Evolutionary conservation across 1,284 basidiomycete species (phyloP), one percentile per base, ranked within the genome.

Genomic region (Pseudozyma hubeiensis): DNA sequence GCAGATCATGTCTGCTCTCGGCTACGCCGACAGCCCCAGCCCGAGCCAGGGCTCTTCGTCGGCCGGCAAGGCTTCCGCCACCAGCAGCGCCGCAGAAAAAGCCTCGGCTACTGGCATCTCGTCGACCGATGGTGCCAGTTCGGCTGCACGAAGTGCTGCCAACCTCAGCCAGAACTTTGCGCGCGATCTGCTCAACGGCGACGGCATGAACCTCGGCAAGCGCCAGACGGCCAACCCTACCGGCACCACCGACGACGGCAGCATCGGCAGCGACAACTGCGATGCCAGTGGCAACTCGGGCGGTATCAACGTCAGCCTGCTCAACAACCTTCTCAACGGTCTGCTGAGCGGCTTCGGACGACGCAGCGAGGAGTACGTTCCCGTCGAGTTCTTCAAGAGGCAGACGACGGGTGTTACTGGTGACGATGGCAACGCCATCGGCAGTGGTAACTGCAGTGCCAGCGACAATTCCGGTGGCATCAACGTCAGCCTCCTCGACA

Each of bases 241-340:
- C 7, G 51, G 51, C 34, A 30, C 51, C 14, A 31, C 51, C 14
- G 17, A 40, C 24, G 51, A 51, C n/a, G 48, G 33, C 14, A 35
- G 7, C 8, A 50, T 61, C 34, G 59, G 66, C 34, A 63, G 49
- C 49, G 71, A 61, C 49, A 72, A 73, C 47, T 69, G 67, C 48
- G 56, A 57, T 45, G 69, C 69, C 9, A 65, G 66, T 37, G 63
- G 65, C 53, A 71, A 75, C 52, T 51, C 55, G 33, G 67, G 67
- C 37, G 75, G 72, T 5, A 53, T 78, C 64, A 78, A 78, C 30
- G 60, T 78, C 17, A 66, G 63, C 40, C 40, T 77, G 51, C 64
- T 77, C 44, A 76, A 76, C 69, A 72, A 75, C 59, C 40, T 78
- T 29, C 65, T 78, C 51, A 75, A 75, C 37, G 73, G 73, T n/a